These are phyloP conservation scores for Neurospora crassa DNA, from an alignment of 2,329 filamentous ascomycete species.

Conservation along the genomic window DNA sequence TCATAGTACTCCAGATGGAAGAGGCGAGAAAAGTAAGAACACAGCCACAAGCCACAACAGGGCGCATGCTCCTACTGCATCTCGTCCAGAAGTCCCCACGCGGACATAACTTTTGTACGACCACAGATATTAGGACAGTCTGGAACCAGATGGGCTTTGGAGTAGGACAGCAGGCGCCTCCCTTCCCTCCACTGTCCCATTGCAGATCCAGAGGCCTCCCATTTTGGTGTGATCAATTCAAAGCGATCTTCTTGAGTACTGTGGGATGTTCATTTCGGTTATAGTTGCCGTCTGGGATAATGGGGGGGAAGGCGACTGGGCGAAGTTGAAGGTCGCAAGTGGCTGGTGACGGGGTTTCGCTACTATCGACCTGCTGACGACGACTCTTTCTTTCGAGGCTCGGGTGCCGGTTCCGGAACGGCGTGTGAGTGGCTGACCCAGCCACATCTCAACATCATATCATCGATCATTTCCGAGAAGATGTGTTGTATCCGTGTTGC, in stretches of 20 bases:
- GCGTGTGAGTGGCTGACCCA: neutral
- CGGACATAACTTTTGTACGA: neutral
- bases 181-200: neutral
- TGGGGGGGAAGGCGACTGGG: neutral
- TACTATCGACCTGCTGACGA: neutral
- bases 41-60: neutral
- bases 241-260: neutral
- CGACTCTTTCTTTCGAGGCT: neutral
- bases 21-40: neutral
- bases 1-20: neutral
- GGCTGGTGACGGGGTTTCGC: neutral
- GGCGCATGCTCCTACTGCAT: neutral
- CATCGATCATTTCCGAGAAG: neutral
- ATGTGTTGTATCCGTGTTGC: neutral
- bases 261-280: neutral
- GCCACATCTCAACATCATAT: neutral
- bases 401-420: neutral
- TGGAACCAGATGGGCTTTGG: neutral
- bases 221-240: neutral
- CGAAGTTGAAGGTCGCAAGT: neutral
- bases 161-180: neutral
- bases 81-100: neutral
- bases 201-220: neutral
- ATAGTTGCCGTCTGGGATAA: neutral
- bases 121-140: neutral